These are phyloP conservation scores for Lentinula sp. DNA, from an alignment of 768 basidiomycete genomes.

Conservation along the genomic window DNA sequence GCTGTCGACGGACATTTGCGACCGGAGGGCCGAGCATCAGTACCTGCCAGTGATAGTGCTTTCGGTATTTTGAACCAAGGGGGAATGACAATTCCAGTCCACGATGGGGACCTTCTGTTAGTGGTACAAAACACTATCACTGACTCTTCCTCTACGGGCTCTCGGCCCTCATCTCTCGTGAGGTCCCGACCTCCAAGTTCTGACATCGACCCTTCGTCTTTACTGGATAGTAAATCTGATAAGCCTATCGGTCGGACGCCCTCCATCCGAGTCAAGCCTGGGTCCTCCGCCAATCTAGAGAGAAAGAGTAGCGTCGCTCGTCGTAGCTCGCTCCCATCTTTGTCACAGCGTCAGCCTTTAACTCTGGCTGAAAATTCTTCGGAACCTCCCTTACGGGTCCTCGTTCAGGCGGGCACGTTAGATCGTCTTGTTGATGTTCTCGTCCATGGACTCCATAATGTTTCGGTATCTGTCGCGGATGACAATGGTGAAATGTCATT, in stretches of 20 bases:
- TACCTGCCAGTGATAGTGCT: conserved; percentile 14
- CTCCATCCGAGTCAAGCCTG: conserved; percentile 74
- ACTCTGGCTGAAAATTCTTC: conserved; percentile 57
- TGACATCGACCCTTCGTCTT: neutral
- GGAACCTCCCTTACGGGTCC: conserved; percentile 67
- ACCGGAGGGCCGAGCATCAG: conserved; percentile 25
- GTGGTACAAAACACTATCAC: conserved; percentile 51
- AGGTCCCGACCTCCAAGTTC: conserved; percentile 66
- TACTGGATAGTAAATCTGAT: conserved; percentile 3
- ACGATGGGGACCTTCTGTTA: conserved; percentile 69
- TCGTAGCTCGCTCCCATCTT: conserved; percentile 73
- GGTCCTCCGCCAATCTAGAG: conserved; percentile 60
- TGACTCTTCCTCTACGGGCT: conserved; percentile 34
- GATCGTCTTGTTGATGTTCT: conserved; percentile 70
- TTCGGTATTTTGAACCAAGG: conserved; percentile 41
- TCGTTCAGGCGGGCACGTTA: conserved; percentile 75
- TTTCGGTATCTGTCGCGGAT: conserved; percentile 77
- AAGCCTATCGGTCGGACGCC: conserved; percentile 54
- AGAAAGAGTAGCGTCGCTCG: conserved; percentile 74
- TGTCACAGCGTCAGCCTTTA: conserved; percentile 57
- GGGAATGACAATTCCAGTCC: conserved; percentile 68
- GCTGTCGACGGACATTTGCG: conserved; percentile 41
- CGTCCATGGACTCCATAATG: conserved; percentile 69
- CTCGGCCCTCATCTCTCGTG: conserved; percentile 53
- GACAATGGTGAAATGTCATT: conserved; percentile 85